Evolutionary conservation across 805 yeast species (phyloP), one percentile per base, ranked within the genome.

Genomic region (Metschnikowia chrysomelidarum): DNA sequence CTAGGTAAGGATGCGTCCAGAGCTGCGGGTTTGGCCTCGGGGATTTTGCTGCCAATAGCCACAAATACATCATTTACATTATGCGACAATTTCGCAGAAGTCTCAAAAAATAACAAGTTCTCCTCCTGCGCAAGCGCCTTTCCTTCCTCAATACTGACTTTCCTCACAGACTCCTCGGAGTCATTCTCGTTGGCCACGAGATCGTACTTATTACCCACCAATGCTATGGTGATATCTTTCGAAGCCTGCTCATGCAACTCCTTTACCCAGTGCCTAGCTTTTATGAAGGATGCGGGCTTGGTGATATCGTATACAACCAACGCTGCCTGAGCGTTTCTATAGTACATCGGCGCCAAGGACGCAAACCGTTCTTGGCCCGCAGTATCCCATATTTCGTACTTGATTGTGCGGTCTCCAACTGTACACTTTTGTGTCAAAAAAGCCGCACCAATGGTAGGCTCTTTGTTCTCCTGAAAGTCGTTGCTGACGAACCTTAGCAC

Each of bases 21-120:
- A 12, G 43, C 39, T 16, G 38, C 38, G n/a, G 51, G 44, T 35
- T 47, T 43, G 6, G 48, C 38, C 11, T 62, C 68, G 4, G 97
- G 96, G 36, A 91, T 84, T 64, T 83, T 82, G 41, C 80, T 78
- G 29, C 96, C 98, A 46, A 91, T 86, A 11, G 87, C 91, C 55
- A 87, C 66, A 58, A 91, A 91, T 36, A 91, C 95, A 44, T 91
- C 95, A 54, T 84, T 87, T 24, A 91, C 96, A 54, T 89, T 88
- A 53, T 74, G 72, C 12, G 91, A 84, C 3, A 94, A 80, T 67
- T 91, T 91, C 14, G 98, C 98, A 57, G 93, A 81, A 6, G 97
- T 87, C 66, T 91, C 98, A 56, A 86, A 91, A 56, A 91, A 91
- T 46, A 93, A 64, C 40, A 93, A 68, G 2, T 85, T 88, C 63